A percentile compares a stretch with the other conserved stretches of the same genome.
phyloP scores from a whole-genome alignment of 306 rosid genomes.

The Cucumis sativus region Cucumber_9930_V3 NC_026660.2:6162501-6163000 shows the following conservation, averaged over 20 bases:
- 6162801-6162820: slow-evolving; percentile 12
- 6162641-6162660: no score
- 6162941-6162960: slow-evolving; percentile 21
- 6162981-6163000: slow-evolving; percentile 17
- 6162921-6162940: slow-evolving; percentile 13
- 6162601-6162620: no score
- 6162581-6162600: no score
- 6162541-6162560: no score
- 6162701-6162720: neutral
- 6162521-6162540: no score
- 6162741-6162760: slow-evolving; percentile 7
- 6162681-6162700: no score
- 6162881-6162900: neutral
- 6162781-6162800: slow-evolving; percentile 22
- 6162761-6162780: slow-evolving; percentile 1
- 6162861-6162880: neutral
- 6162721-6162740: neutral
- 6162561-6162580: no score
- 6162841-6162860: slow-evolving; percentile 5
- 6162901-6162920: slow-evolving; percentile 7
- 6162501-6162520: no score
- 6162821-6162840: slow-evolving; percentile 11
- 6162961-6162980: slow-evolving; percentile 21
- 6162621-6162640: no score
- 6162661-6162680: no score